These are phyloP conservation scores for Capillidium heterosporum DNA, from an alignment of 371 early-diverging fungal genomes.

Conservation along the genomic window DNA sequence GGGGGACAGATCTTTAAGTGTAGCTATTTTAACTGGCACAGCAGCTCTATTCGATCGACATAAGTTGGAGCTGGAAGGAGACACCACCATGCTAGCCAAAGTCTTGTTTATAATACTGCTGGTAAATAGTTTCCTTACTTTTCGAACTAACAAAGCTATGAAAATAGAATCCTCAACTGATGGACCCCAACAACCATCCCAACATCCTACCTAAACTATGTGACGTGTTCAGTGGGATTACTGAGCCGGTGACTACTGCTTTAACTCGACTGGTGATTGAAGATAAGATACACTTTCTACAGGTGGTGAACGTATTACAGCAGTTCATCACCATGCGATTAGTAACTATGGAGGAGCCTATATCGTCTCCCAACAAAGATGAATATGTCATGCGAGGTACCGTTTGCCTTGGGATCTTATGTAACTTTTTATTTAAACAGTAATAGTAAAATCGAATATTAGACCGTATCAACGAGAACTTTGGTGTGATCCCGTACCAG, in stretches of 20 bases:
- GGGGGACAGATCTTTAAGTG: not conserved
- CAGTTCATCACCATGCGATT: slow-evolving; percentile 9
- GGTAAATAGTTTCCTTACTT: not conserved
- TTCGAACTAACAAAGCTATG: too few relatives aligned
- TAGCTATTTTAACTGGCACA: slow-evolving; percentile 9
- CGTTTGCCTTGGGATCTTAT: slow-evolving; percentile 20
- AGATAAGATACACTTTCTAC: not conserved
- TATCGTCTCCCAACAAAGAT: slow-evolving; percentile 17
- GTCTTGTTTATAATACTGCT: slow-evolving; percentile 2
- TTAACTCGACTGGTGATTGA: not conserved
- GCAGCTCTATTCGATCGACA: slow-evolving; percentile 11
- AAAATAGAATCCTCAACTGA: slow-evolving; percentile 5
- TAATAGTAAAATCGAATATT: not conserved
- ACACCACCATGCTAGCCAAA: slow-evolving; percentile 5
- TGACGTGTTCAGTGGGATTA: not conserved
- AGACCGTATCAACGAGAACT: slow-evolving; percentile 26
- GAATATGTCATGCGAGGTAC: slow-evolving; percentile 20
- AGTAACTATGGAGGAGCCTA: not conserved
- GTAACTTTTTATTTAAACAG: slow-evolving; percentile 8
- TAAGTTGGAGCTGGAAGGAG: slow-evolving; percentile 10
- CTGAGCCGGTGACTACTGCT: not conserved
- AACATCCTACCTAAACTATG: slow-evolving; percentile 4
- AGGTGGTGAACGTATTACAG: slow-evolving; percentile 6
- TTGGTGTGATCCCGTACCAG: slow-evolving; percentile 22
- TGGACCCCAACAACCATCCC: slow-evolving; percentile 1